A percentile compares a stretch with the other conserved stretches of the same genome.
These are phyloP conservation scores for Fusarium avenaceum DNA, from an alignment of 2,329 filamentous ascomycete species.

Conservation along the genomic window DNA sequence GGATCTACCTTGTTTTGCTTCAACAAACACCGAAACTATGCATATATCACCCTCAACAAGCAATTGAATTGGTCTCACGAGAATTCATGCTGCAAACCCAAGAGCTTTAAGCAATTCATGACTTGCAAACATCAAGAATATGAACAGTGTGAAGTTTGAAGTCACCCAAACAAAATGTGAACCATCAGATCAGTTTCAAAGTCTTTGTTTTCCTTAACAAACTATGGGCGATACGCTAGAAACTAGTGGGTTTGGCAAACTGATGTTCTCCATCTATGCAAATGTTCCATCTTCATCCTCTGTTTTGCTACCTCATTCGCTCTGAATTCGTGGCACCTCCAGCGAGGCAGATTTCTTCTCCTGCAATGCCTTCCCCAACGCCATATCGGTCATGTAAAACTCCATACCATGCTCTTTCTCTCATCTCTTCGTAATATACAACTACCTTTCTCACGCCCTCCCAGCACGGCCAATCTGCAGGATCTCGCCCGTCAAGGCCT, in stretches of 20 bases:
- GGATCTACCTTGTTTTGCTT: not conserved
- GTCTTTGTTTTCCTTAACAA: not conserved
- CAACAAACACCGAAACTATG: not conserved
- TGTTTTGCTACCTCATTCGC: slow-evolving; percentile 18
- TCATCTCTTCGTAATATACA: slow-evolving; percentile 1
- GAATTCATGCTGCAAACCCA: not conserved
- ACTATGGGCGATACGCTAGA: not conserved
- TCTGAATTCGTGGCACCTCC: slow-evolving; percentile 10
- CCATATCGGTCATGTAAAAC: slow-evolving; percentile 35
- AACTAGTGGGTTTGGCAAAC: not conserved
- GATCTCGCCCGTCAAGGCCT: slow-evolving; percentile 78
- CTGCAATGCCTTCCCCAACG: slow-evolving; percentile 33
- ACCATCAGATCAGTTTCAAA: not conserved
- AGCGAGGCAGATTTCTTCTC: not conserved
- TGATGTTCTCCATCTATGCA: slow-evolving; percentile 16
- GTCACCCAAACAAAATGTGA: too few relatives aligned
- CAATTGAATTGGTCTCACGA: not conserved
- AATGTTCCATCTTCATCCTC: slow-evolving; percentile 3
- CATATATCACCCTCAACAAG: not conserved
- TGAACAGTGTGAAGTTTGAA: too few relatives aligned
- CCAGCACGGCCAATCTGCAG: slow-evolving; percentile 90
- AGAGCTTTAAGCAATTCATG: not conserved
- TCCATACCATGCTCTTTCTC: slow-evolving; percentile 34
- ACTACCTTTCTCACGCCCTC: slow-evolving; percentile 53
- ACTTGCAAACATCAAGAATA: too few relatives aligned